These are phyloP conservation scores for Ganoderma sp. DNA, from an alignment of 1,284 basidiomycete genomes.

Conservation along the genomic window DNA sequence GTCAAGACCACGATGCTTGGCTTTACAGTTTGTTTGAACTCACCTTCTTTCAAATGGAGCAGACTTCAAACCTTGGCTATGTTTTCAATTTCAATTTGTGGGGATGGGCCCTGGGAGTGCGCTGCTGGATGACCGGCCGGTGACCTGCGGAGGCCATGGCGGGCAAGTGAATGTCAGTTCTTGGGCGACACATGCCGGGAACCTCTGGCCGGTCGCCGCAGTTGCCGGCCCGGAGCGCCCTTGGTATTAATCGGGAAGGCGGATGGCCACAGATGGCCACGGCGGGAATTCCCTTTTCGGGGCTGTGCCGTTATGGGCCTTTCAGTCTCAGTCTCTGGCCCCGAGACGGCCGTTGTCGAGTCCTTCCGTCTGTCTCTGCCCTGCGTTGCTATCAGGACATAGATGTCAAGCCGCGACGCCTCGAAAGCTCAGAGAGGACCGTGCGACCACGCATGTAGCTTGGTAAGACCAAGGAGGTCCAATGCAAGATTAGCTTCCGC, in stretches of 20 bases:
- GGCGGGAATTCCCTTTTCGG: not conserved
- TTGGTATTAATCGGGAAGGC: not conserved
- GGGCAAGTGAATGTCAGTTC: not conserved
- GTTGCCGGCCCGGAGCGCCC: not conserved
- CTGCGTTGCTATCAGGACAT: not conserved
- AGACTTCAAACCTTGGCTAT: not conserved
- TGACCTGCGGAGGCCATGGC: not conserved
- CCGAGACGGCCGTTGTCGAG: not conserved
- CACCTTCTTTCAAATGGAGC: not conserved
- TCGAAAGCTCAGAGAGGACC: not conserved
- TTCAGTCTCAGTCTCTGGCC: no score
- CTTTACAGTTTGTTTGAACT: not conserved
- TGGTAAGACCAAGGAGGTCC: not conserved
- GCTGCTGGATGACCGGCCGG: not conserved
- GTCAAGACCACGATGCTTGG: not conserved
- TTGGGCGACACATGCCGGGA: not conserved
- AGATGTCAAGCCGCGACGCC: not conserved
- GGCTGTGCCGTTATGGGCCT: not conserved
- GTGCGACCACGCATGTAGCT: not conserved
- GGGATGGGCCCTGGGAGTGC: not conserved
- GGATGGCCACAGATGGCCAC: not conserved
- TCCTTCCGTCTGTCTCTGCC: not conserved
- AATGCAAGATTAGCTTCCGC: not conserved
- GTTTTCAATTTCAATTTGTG: not conserved
- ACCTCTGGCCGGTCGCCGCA: not conserved